Base-by-base conservation (phyloP, 1,284 basidiomycete genomes). In the Cryptococcus sp. region DNA sequence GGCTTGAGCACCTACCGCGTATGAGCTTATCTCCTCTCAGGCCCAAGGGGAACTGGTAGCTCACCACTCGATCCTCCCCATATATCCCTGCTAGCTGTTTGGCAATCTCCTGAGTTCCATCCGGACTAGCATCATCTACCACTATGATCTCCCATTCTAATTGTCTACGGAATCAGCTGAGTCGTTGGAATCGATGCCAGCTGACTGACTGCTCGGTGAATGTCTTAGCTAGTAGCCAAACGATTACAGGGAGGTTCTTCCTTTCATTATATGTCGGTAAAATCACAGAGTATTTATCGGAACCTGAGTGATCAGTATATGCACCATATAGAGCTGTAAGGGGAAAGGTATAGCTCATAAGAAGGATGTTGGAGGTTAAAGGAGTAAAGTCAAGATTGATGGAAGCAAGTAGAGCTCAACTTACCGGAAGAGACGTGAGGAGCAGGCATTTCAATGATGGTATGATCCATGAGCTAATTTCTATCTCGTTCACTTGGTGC, bases 261-360 rank as follows among this genome's bases (percentile, higher is more conserved):
- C 91, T 84, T 74, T 94, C 91, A 72, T 94, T 93, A 77, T 94
- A 95, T 2, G 90, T 94, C 44, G 91, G 91, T 10, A 94, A 81
- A 67, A 94, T 93, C 62, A 94, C 89, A 51, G 87, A 89, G 74
- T 90, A 90, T 76, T 87, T 90, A 65, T 77, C 70, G 43, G 62
- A 55, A 35, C 60, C 68, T 72, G 50, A 41, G 13, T 14, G 8
- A 13, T 36, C 43, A 41, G 31, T 33, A n/a, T 11, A 10, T 34
- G 11, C 4, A 6, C 34, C 30, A 3, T 32, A 7, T 31, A 7
- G 4, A 11, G 32, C n/a, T 14, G 14, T 7, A 30, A 5, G 15
- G 14, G 5, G 33, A 5, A 4, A 23, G 31, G 46, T 37, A n/a
- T 23, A 23, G 14, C 45, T 46, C 31, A 11, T 13, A 7, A 23